Conservation (phyloP, 1,139 yeast genomes). For the Blastobotrys indianensis region DNA sequence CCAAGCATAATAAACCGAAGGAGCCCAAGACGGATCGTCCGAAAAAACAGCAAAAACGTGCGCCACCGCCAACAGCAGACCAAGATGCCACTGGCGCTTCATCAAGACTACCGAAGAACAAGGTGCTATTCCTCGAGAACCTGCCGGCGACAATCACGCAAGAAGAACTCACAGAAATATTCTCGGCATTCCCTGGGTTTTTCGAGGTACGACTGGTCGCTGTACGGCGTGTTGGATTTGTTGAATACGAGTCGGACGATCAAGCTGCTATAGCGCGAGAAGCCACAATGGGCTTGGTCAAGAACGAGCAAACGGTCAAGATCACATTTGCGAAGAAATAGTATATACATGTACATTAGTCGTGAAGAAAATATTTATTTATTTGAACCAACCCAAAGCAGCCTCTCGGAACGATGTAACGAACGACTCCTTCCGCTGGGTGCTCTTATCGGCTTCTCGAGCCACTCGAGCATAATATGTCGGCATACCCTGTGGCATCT, state of each 20-base stretch:
- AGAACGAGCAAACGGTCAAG: slow-evolving; percentile 35
- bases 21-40: slow-evolving; percentile 16
- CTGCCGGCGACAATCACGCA: slow-evolving; percentile 45
- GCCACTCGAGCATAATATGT: slow-evolving; percentile 65
- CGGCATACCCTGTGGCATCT: slow-evolving; percentile 79
- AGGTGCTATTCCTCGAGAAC: slow-evolving; percentile 61
- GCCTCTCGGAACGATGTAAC: slow-evolving; percentile 29
- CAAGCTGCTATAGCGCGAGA: slow-evolving; percentile 45
- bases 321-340: slow-evolving; percentile 51
- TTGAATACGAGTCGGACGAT: slow-evolving; percentile 61
- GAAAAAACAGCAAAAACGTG: slow-evolving; percentile 2
- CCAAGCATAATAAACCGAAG: slow-evolving; percentile 15
- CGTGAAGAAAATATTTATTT: neutral
- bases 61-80: neutral
- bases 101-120: slow-evolving; percentile 54
- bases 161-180: slow-evolving; percentile 42
- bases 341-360: slow-evolving; percentile 12
- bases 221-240: slow-evolving; percentile 66
- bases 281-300: slow-evolving; percentile 33
- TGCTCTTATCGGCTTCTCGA: slow-evolving; percentile 46
- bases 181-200: slow-evolving; percentile 52
- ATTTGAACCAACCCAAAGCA: slow-evolving; percentile 34
- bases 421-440: slow-evolving; percentile 65
- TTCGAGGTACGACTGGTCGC: slow-evolving; percentile 60
- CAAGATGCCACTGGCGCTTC: slow-evolving; percentile 13